Base-by-base conservation (phyloP, 2,329 filamentous ascomycete species). In the Aureobasidium musti region DNA sequence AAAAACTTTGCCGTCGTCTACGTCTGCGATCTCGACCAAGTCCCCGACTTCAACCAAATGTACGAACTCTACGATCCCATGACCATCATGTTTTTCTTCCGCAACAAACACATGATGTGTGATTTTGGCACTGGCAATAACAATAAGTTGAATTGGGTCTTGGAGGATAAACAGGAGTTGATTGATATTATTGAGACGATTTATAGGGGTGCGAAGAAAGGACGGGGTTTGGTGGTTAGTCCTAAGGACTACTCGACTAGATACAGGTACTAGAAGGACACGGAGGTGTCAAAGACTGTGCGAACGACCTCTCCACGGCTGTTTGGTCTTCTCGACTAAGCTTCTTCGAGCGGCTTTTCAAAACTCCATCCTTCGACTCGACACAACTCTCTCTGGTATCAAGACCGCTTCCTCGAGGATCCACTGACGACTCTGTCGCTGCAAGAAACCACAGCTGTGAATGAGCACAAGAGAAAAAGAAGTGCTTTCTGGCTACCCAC, bases 141-240 rank as follows among this genome's bases (percentile, higher is more conserved):
- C 79, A 99, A 99, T 79, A 98, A 98, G 79, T 83, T 97, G 72
- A 97, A 97, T 77, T 97, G 92, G 89, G 91, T 97, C 56, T 82
- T 96, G 63, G 93, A 98, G 79, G 94, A 99, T 76, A 98, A 99
- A 81, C 94, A 98, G 78, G 95, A 99, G 81, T 83, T 99, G 74
- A 96, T 99, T 74, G 95, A 99, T 79, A 99, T 99, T 71, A 89
- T 98, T 75, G 95, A 99, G 83, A 97, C 93, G 5, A 93, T 99
- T 69, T 99, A 98, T 77, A 89, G 93, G 67, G 95, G 95, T n/a
- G 95, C 95, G 37, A 98, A 97, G 85, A 99, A 99, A 82, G 95
- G 96, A 0, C 84, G 94, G 63, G 95, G 96, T 89, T 81, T 99
- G 72, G 95, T 99, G 47, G 92, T 98, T 71, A 96, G 92, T 75